Conservation (phyloP, 192 early-diverging fungal species). For the Jimgerdemannia lactiflua region DNA sequence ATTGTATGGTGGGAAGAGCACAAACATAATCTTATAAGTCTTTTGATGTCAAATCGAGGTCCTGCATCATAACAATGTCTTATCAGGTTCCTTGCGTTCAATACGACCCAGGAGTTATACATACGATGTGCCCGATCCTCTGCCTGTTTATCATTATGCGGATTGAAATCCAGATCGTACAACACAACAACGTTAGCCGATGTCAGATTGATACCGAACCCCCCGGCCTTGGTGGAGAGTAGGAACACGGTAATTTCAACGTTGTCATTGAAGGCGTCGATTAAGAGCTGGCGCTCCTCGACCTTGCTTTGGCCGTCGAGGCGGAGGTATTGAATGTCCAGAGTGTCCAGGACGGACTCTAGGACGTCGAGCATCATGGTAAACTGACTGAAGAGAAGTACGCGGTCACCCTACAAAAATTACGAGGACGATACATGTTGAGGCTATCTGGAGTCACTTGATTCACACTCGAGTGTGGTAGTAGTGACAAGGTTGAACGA, state of each 20-base stretch:
- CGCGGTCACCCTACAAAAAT: slow-evolving; percentile 49
- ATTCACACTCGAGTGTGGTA: no score
- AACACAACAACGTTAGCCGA: slow-evolving; percentile 77
- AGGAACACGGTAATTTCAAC: slow-evolving; percentile 59
- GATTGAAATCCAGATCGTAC: slow-evolving; percentile 83
- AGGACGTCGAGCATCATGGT: slow-evolving; percentile 80
- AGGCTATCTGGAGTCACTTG: neutral
- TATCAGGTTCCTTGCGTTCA: no score
- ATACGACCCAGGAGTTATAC: no score
- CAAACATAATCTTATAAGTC: no score
- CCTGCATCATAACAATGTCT: no score
- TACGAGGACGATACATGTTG: neutral
- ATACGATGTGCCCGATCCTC: slow-evolving; percentile 84
- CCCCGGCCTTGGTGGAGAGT: slow-evolving; percentile 77
- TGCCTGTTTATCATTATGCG: slow-evolving; percentile 81
- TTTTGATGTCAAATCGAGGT: no score
- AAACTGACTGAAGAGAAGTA: slow-evolving; percentile 88
- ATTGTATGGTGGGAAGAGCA: no score
- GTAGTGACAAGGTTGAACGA: no score
- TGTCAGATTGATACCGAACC: slow-evolving; percentile 80
- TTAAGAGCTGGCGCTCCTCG: slow-evolving; percentile 66
- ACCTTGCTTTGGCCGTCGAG: slow-evolving; percentile 71
- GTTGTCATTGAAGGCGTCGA: slow-evolving; percentile 75
- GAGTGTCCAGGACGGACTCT: slow-evolving; percentile 62
- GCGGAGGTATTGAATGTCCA: slow-evolving; percentile 50